Evolutionary conservation across 345 rosid species (phyloP).

Genomic region (Eucalyptus coolabah): DNA sequence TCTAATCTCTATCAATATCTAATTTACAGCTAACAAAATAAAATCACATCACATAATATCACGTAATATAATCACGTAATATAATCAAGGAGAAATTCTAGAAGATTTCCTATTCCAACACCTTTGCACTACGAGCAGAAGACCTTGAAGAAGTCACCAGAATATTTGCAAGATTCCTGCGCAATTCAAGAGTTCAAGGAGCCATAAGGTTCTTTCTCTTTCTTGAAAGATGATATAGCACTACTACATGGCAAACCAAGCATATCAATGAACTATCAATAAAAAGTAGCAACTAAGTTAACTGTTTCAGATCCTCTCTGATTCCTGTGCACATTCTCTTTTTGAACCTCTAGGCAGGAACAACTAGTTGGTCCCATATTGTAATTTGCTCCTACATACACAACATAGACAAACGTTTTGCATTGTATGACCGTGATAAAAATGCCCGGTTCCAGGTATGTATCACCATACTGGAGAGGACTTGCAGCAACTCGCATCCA

Average conservation of each 20-base stretch:
- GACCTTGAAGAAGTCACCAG: conserved; percentile 82
- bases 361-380: neutral
- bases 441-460: conserved; percentile 28
- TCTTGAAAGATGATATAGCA: neutral
- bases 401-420: neutral
- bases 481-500: conserved; percentile 53
- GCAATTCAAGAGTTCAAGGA: conserved; percentile 63
- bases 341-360: neutral
- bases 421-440: neutral
- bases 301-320: neutral
- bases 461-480: conserved; percentile 71
- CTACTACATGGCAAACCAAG: neutral
- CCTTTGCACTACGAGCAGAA: conserved; percentile 65
- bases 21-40: too few relatives aligned
- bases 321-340: neutral
- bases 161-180: conserved; percentile 46
- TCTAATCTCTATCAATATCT: too few relatives aligned
- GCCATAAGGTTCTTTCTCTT: conserved; percentile 51
- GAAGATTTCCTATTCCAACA: too few relatives aligned
- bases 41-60: too few relatives aligned
- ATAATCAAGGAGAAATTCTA: too few relatives aligned
- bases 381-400: neutral
- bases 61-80: too few relatives aligned
- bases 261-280: neutral
- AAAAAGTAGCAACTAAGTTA: neutral